Percentiles rank a stretch among this genome's conserved stretches.
These are phyloP conservation scores for Conticribra weissflogii DNA, from an alignment of 108 stramenopile genomes.

Conservation along the genomic window DNA sequence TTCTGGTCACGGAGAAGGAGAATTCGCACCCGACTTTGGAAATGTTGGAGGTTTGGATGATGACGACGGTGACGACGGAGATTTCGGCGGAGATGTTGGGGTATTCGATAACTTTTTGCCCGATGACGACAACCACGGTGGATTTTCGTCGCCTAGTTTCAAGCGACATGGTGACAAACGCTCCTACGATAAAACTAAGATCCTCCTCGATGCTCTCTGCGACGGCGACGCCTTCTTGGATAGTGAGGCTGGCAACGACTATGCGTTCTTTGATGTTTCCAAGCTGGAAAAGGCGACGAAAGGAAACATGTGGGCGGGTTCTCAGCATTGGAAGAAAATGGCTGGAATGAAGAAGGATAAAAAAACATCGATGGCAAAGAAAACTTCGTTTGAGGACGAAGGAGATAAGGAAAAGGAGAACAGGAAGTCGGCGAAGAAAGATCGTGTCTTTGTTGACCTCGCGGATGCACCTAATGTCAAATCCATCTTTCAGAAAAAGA, in stretches of 20 bases:
- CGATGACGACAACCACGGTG: not conserved
- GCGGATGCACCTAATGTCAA: slow-evolving; percentile 18
- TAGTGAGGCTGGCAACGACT: slow-evolving; percentile 39
- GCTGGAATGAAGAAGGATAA: slow-evolving; percentile 20
- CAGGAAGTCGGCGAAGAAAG: slow-evolving; percentile 51
- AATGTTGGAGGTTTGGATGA: slow-evolving; percentile 16
- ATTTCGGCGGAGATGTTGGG: slow-evolving; percentile 51
- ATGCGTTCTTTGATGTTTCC: slow-evolving; percentile 68
- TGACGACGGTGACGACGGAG: slow-evolving; percentile 33
- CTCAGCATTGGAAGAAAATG: slow-evolving; percentile 87
- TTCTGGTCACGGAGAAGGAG: slow-evolving; percentile 45
- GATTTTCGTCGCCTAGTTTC: not conserved
- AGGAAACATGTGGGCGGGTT: slow-evolving; percentile 87
- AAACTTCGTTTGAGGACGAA: slow-evolving; percentile 35
- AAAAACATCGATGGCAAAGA: slow-evolving; percentile 12
- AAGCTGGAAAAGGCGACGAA: slow-evolving; percentile 64
- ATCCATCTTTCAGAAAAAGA: slow-evolving; percentile 38
- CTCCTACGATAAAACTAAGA: slow-evolving; percentile 50
- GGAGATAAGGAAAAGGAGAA: slow-evolving; percentile 49
- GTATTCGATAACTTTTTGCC: slow-evolving; percentile 20
- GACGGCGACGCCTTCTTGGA: slow-evolving; percentile 62
- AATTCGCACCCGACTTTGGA: slow-evolving; percentile 2
- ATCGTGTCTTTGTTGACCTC: slow-evolving; percentile 50
- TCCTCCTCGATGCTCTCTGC: slow-evolving; percentile 74
- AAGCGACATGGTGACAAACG: slow-evolving; percentile 48